Base-by-base conservation (phyloP, 2,329 filamentous ascomycete species). In the Zopfia rhizophila region DNA sequence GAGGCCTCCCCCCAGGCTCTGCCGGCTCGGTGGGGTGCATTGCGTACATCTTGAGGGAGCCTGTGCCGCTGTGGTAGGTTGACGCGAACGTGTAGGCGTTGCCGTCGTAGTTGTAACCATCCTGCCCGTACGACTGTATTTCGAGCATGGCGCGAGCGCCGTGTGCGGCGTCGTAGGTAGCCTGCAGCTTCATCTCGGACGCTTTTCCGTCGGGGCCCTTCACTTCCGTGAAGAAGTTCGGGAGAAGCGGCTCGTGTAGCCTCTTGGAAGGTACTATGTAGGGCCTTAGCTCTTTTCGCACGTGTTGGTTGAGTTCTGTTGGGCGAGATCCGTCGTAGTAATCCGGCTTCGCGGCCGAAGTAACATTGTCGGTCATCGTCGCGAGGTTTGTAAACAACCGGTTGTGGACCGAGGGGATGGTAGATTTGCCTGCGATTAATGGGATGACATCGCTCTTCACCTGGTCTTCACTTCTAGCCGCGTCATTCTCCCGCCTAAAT, bases 111-210 rank as follows among this genome's bases (percentile, higher is more conserved):
- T 29, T 38, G 22, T 38, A 47, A 32, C 38, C 36, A 16, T 45
- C 37, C 19, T 44, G 29, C 30, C 48, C 53, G 35, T 57, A 62
- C 23, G 54, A 55, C 38, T 55, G 54, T 31, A 65, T 44, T 18
- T 42, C 40, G 27, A 48, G 51, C 38, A 61, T 60, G 13, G 3
- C 35, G 38, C 21, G 51, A 24, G 58, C 65, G 13, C 68, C 65
- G 14, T 68, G 36, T 30, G 73, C 72, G 27, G 73, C 70, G 45
- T 77, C 62, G 33, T 74, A 69, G 37, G 61, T 61, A 39, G 66
- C 72, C 45, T 59, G 51, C n/a, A n/a, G n/a, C n/a, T n/a, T n/a
- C n/a, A n/a, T n/a, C n/a, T 51, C 48, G n/a, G 49, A 43, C 16
- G 47, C 47, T 24, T 41, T 48, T 23, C 54, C 51, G 28, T 51